phyloP scores from a whole-genome alignment of 1,284 basidiomycete species.

The Ganoderma sp. region DNA sequence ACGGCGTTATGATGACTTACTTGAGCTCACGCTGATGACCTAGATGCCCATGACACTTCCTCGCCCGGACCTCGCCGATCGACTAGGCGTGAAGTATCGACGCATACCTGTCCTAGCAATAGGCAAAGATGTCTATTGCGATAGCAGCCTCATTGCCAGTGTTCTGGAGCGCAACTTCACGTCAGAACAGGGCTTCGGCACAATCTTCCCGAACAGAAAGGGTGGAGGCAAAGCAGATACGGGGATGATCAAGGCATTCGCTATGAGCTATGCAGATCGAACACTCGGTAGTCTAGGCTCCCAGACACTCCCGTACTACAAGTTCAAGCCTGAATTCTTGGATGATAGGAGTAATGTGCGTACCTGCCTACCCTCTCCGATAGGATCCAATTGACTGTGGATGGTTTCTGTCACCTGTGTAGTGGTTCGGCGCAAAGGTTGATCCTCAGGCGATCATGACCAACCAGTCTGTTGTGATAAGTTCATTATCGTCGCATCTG shows the following conservation, averaged over 20 bases:
- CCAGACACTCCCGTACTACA: constrained; percentile 52
- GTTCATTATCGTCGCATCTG: constrained; percentile 47
- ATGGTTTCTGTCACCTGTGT: background rate
- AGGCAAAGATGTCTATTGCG: constrained; percentile 59
- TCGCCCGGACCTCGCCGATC: constrained; percentile 56
- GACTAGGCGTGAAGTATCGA: constrained; percentile 56
- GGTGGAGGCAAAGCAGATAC: constrained; percentile 48
- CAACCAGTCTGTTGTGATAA: constrained; percentile 41
- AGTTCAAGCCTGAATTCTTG: constrained; percentile 55
- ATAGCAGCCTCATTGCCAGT: constrained; percentile 54
- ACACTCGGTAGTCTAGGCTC: constrained; percentile 48
- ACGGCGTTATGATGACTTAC: background rate
- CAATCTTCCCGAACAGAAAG: constrained; percentile 53
- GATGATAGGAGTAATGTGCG: constrained; percentile 53
- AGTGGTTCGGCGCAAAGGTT: constrained; percentile 42
- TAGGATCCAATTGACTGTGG: background rate
- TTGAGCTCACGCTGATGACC: background rate
- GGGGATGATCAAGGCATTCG: constrained; percentile 53
- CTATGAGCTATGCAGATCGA: constrained; percentile 52
- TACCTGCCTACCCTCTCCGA: background rate
- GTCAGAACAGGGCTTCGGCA: constrained; percentile 48
- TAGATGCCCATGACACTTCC: constrained; percentile 57
- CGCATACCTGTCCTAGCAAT: constrained; percentile 61
- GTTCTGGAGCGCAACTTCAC: constrained; percentile 57
- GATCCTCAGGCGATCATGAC: constrained; percentile 45